These are phyloP conservation scores for Betula pendula DNA, from an alignment of 306 rosid species.

Conservation along the genomic window DNA sequence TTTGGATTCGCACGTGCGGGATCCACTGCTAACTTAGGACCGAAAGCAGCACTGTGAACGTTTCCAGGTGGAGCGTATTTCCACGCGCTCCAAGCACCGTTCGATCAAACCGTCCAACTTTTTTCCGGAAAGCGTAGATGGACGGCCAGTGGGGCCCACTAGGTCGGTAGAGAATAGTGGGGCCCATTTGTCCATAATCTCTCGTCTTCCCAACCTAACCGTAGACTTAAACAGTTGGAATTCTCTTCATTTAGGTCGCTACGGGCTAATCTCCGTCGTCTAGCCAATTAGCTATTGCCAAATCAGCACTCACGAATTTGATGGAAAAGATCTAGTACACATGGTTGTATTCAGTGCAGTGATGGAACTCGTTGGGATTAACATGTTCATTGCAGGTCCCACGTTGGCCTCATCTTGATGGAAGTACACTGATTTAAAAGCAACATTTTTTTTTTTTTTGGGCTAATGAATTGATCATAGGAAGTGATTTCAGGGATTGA, in stretches of 20 bases:
- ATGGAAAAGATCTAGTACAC: not conserved
- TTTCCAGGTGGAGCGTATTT: not conserved
- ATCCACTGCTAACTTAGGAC: not conserved
- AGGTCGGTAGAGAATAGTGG: not conserved
- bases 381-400: not conserved
- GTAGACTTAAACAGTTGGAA: not conserved
- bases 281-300: not conserved
- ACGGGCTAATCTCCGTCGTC: not conserved
- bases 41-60: slow-evolving; percentile 15
- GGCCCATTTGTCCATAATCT: not conserved
- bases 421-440: not conserved
- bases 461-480: not conserved
- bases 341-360: not conserved
- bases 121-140: not conserved
- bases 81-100: not conserved
- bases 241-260: not conserved
- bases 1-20: not conserved
- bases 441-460: not conserved
- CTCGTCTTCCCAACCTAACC: not conserved
- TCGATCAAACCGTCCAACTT: slow-evolving; percentile 20
- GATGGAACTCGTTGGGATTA: not conserved
- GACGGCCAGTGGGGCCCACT: slow-evolving; percentile 21
- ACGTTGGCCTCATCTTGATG: not conserved
- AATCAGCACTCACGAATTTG: not conserved
- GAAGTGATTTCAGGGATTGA: not conserved